A percentile compares a stretch with the other conserved stretches of the same genome.
These are phyloP conservation scores for Cercospora beticola DNA, from an alignment of 2,329 filamentous ascomycete genomes.

Conservation along the genomic window DNA sequence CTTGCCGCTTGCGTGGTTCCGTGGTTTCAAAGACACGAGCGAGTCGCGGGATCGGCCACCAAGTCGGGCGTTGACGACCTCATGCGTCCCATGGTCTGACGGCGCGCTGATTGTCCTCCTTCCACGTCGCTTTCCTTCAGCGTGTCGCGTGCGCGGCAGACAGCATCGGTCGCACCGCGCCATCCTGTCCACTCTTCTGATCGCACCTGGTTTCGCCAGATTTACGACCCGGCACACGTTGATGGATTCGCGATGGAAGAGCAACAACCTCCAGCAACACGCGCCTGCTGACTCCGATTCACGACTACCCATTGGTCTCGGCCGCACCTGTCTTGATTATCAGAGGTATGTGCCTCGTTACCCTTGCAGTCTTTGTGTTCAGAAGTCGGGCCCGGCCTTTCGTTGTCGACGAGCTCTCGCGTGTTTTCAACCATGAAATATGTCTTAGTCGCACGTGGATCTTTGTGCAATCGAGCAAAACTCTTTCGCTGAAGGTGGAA, in stretches of 20 bases:
- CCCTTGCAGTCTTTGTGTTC: neutral
- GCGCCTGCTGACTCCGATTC: neutral
- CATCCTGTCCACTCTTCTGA: neutral
- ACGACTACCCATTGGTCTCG: neutral
- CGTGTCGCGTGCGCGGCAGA: constrained; percentile 1
- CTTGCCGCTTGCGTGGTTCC: neutral
- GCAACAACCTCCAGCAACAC: neutral
- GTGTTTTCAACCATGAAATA: neutral
- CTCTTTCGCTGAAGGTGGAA: neutral
- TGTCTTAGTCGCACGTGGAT: neutral
- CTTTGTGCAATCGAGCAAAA: neutral
- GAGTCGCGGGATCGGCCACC: neutral
- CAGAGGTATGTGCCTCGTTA: neutral
- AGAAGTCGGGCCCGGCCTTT: neutral
- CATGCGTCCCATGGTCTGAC: neutral
- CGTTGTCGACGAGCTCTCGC: neutral
- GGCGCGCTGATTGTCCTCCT: neutral
- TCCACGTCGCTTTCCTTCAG: neutral
- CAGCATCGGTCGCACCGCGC: constrained; percentile 18
- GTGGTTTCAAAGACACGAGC: neutral
- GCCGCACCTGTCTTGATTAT: neutral
- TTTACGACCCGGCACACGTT: neutral
- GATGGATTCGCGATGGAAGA: constrained; percentile 13
- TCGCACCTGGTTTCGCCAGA: neutral
- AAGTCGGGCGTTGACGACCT: neutral